Evolutionary conservation across 1,284 basidiomycete species (phyloP), one percentile per base, ranked within the genome.

Genomic region (Apiotrichum porosum): DNA sequence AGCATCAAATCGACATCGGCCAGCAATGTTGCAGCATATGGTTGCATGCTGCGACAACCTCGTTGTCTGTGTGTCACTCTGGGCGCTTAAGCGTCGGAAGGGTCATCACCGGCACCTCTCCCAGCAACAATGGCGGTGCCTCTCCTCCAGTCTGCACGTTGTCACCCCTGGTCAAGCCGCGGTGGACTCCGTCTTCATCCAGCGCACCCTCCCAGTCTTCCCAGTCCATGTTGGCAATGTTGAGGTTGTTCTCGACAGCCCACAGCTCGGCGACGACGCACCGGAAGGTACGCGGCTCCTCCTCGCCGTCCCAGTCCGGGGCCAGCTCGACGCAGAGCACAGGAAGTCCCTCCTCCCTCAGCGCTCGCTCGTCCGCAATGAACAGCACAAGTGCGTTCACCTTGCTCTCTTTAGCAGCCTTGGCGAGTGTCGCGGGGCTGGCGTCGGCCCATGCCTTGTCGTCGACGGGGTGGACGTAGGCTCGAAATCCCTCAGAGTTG

Each of bases 211-310:
- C 4, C n/a, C 23, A 32, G 26, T 45, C 43, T 23, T 45, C 43
- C 43, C 43, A 45, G 30, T 32, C 21, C 43, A 45, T 38, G 30
- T 45, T 45, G 28, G n/a, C 36, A 14, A 45, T 28, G 43, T 38
- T 45, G 36, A 45, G 28, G 22, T 45, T 45, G 43, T 45, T 45
- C 28, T 45, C 43, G 9, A 31, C 21, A 6, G 21, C 14, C 43
- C 43, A 45, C 21, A 45, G 36, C 37, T 45, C 43, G 30, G 12
- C 5, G 2, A 28, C 43, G 21, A 45, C 15, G 30, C 43, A 45
- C 19, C 43, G 36, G 19, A 37, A 33, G 12, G 43, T 45, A 9
- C 39, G 39, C 18, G 38, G n/a, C 13, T 41, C 42, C 5, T 21
- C 24, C 18, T 21, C 26, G 8, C 19, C 34, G 19, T 19, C 33